These are phyloP conservation scores for Penicillium psychrofluorescens DNA, from an alignment of 495 filamentous ascomycete genomes.

Conservation along the genomic window DNA sequence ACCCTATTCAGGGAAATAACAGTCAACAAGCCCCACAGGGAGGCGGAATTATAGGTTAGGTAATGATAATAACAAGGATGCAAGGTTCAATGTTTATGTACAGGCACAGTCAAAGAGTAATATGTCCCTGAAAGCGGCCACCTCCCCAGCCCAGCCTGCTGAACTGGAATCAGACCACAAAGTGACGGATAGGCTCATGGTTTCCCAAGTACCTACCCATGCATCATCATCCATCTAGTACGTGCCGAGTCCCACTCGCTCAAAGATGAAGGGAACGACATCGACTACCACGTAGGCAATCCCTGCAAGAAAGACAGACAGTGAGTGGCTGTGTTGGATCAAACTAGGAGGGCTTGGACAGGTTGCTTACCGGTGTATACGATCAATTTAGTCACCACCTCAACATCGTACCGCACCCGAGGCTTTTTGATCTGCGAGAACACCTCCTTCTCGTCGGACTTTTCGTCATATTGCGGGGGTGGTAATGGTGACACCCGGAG, in stretches of 20 bases:
- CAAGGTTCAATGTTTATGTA: conserved; percentile 15
- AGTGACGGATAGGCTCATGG: background rate
- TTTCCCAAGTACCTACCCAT: background rate
- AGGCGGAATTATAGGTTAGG: too few species aligned
- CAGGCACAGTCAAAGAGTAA: conserved; percentile 7
- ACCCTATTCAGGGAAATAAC: too few species aligned
- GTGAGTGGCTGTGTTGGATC: background rate
- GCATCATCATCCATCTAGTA: conserved; percentile 2
- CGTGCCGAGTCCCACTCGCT: conserved; percentile 17
- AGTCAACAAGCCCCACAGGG: too few species aligned
- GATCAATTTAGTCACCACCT: conserved; percentile 92
- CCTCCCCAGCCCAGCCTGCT: conserved; percentile 13
- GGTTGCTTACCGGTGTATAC: conserved; percentile 75
- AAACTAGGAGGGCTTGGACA: background rate
- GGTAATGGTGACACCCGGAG: conserved; percentile 20
- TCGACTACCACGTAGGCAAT: conserved; percentile 29
- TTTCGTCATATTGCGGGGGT: conserved; percentile 27
- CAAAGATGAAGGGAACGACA: conserved; percentile 21
- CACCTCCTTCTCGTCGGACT: conserved; percentile 66
- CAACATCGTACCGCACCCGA: conserved; percentile 90
- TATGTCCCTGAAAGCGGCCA: conserved; percentile 2
- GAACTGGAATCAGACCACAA: conserved; percentile 4
- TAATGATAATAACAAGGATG: background rate
- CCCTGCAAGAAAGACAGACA: conserved; percentile 9
- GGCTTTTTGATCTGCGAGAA: conserved; percentile 80